phyloP scores from a whole-genome alignment of 192 early-diverging fungal species.

The Coemansia sp. region DNA sequence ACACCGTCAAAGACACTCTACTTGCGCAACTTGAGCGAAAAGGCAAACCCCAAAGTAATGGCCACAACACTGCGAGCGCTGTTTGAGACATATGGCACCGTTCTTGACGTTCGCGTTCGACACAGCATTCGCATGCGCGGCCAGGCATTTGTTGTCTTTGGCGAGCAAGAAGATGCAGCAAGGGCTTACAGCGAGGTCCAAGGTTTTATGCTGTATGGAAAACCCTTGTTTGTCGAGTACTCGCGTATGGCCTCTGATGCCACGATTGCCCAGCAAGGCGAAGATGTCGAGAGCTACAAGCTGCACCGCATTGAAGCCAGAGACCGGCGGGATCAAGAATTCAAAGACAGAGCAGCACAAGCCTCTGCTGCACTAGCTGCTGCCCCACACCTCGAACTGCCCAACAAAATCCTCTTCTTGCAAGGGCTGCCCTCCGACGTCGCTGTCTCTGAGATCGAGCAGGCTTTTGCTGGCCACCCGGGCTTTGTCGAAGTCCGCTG shows the following conservation, averaged over 20 bases:
- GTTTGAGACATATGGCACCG: conserved; percentile 81
- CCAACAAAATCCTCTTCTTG: conserved; percentile 94
- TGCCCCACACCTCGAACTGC: conserved; percentile 74
- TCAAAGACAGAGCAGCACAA: conserved; percentile 4
- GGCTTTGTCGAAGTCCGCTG: conserved; percentile 96
- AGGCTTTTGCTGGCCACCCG: conserved; percentile 55
- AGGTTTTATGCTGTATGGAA: conserved; percentile 76
- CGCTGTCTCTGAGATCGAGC: conserved; percentile 69
- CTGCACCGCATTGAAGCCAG: conserved; percentile 17
- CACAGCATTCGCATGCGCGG: conserved; percentile 82
- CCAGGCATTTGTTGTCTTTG: conserved; percentile 91
- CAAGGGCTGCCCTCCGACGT: conserved; percentile 79
- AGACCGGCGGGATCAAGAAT: conserved; percentile 17
- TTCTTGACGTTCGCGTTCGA: conserved; percentile 80
- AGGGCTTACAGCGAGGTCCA: conserved; percentile 83
- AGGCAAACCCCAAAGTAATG: conserved; percentile 67
- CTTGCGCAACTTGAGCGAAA: conserved; percentile 80
- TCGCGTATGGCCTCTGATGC: conserved; percentile 31
- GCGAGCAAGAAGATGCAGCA: conserved; percentile 64
- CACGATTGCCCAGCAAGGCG: conserved; percentile 62
- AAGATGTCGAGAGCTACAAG: conserved; percentile 45
- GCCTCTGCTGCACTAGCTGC: conserved; percentile 30
- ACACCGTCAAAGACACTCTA: conserved; percentile 72
- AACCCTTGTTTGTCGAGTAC: conserved; percentile 67
- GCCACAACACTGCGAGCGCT: conserved; percentile 70